These are phyloP conservation scores for Pseudognaphalium luteoalbum DNA, from an alignment of 129 eudicot genomes.

Conservation along the genomic window DNA sequence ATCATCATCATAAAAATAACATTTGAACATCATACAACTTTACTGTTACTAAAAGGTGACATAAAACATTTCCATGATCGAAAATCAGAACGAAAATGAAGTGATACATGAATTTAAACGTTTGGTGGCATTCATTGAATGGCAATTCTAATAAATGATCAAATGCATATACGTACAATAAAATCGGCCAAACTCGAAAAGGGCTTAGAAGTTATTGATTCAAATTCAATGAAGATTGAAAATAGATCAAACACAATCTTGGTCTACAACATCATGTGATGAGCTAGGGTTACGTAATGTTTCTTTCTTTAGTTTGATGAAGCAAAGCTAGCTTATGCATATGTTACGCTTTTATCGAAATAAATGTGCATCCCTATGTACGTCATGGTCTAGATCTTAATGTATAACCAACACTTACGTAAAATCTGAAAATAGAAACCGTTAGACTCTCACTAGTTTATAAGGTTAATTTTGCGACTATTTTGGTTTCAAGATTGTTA, in stretches of 20 bases:
- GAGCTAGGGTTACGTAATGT: neutral
- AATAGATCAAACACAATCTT: neutral
- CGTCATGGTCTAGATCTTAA: too few relatives aligned
- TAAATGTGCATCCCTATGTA: too few relatives aligned
- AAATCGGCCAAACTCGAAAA: neutral
- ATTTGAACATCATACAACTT: too few relatives aligned
- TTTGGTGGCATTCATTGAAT: too few relatives aligned
- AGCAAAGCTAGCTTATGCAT: neutral
- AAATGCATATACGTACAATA: too few relatives aligned
- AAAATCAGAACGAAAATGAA: neutral
- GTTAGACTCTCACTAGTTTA: neutral
- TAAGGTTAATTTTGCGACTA: too few relatives aligned
- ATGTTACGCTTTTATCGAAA: neutral
- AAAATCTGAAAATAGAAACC: neutral
- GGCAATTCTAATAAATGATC: too few relatives aligned
- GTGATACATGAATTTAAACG: neutral
- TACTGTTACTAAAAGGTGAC: neutral
- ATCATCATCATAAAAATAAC: too few relatives aligned
- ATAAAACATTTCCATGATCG: neutral
- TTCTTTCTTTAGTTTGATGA: neutral
- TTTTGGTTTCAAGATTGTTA: too few relatives aligned
- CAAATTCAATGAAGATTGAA: neutral
- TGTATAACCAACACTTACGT: too few relatives aligned
- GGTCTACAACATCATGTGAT: constrained; percentile 1
- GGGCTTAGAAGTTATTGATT: neutral